Conservation (phyloP, 495 filamentous ascomycete species). For the Beverwykella pulmonaria region DNA sequence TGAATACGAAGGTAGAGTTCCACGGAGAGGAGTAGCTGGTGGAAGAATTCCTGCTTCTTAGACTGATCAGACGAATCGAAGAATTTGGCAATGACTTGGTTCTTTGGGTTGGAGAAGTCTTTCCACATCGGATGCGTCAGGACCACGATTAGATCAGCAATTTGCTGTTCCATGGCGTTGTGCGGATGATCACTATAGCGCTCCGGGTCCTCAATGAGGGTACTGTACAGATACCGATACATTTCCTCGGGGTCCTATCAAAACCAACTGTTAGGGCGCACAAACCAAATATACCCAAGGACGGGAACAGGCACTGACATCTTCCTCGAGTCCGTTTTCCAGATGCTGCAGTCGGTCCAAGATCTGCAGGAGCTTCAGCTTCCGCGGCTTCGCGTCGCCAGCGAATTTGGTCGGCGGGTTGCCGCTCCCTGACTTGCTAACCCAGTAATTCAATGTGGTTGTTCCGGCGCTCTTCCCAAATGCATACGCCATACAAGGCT, state of each 20-base stretch:
- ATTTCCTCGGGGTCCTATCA: constrained; percentile 42
- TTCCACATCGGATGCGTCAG: constrained; percentile 66
- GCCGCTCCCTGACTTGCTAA: constrained; percentile 53
- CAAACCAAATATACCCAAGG: constrained; percentile 18
- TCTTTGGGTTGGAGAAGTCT: constrained; percentile 64
- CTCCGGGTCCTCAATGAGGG: constrained; percentile 51
- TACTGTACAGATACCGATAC: constrained; percentile 46
- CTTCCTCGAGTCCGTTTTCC: constrained; percentile 60
- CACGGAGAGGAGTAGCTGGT: constrained; percentile 69
- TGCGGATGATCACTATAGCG: constrained; percentile 44
- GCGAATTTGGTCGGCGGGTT: constrained; percentile 55
- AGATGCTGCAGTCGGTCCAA: constrained; percentile 59
- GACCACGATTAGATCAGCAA: constrained; percentile 66
- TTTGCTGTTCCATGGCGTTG: constrained; percentile 65
- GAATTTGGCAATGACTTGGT: constrained; percentile 68
- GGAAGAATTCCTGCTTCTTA: constrained; percentile 64
- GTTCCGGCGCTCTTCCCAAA: constrained; percentile 62
- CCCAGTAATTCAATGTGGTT: constrained; percentile 63
- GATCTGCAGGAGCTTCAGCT: constrained; percentile 55
- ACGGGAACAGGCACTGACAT: constrained; percentile 49
- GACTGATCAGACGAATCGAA: constrained; percentile 55
- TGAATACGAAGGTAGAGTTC: constrained; percentile 68
- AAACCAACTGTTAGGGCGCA: constrained; percentile 30
- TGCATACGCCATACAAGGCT: constrained; percentile 64
- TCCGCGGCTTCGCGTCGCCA: constrained; percentile 55